phyloP scores from a whole-genome alignment of 305 asterid genomes.

The Galium porrigens region DNA sequence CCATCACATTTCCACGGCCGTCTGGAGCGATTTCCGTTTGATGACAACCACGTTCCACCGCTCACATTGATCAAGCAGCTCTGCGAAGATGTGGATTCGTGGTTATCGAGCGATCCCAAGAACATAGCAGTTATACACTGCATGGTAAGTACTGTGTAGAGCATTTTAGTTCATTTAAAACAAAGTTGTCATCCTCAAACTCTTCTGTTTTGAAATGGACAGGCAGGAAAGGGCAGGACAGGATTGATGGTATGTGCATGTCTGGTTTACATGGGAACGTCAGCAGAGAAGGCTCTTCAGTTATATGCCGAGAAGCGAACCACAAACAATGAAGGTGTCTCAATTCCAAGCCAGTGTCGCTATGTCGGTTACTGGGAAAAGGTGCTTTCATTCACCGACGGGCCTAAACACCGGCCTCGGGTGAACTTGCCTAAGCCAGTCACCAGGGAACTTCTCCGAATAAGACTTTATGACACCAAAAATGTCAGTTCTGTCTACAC shows the following conservation, averaged over 20 bases:
- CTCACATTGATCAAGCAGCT: constrained; percentile 53
- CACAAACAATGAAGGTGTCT: constrained; percentile 69
- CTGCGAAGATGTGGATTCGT: constrained; percentile 59
- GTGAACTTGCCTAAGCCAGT: constrained; percentile 41
- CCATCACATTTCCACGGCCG: constrained; percentile 56
- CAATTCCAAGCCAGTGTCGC: constrained; percentile 74
- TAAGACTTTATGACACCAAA: constrained; percentile 47
- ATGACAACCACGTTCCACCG: constrained; percentile 72
- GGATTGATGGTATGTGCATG: constrained; percentile 66
- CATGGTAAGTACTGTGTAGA: constrained; percentile 33
- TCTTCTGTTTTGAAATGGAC: constrained; percentile 10
- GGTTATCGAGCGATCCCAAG: constrained; percentile 52
- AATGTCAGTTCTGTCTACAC: constrained; percentile 39
- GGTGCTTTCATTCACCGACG: constrained; percentile 22
- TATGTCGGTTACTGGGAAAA: constrained; percentile 66
- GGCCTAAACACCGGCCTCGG: constrained; percentile 23
- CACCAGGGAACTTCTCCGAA: constrained; percentile 41
- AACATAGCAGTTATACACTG: constrained; percentile 70
- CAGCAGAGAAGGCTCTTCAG: constrained; percentile 58
- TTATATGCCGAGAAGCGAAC: constrained; percentile 62
- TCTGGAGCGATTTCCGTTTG: constrained; percentile 63
- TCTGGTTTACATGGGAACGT: constrained; percentile 52
- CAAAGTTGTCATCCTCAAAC: neutral
- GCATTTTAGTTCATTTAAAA: neutral
- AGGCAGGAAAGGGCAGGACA: constrained; percentile 87